These are phyloP conservation scores for Sporothrix protearum DNA, from an alignment of 2,329 filamentous ascomycete species.

Conservation along the genomic window DNA sequence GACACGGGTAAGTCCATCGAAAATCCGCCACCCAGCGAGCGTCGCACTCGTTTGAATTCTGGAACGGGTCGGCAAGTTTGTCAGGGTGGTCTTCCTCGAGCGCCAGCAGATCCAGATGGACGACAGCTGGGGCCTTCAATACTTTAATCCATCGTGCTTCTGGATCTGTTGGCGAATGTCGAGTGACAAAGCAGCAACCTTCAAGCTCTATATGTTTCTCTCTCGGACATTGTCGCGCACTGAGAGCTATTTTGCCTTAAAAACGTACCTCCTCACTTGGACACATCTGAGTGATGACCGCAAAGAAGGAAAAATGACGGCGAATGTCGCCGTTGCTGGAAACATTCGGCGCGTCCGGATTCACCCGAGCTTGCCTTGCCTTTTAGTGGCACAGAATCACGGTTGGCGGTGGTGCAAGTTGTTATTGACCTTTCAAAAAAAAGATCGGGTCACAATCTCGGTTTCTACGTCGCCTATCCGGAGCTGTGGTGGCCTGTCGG, in stretches of 20 bases:
- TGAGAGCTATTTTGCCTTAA: conserved; percentile 66
- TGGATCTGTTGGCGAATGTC: too few species aligned
- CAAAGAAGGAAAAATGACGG: not conserved
- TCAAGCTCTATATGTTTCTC: too few species aligned
- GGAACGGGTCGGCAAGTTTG: too few species aligned
- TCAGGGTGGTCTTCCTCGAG: too few species aligned
- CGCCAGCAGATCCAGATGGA: too few species aligned
- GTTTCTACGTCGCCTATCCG: not conserved
- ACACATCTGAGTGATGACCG: conserved; percentile 44
- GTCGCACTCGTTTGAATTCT: too few species aligned
- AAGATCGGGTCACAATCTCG: not conserved
- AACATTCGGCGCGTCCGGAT: not conserved
- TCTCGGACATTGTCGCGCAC: too few species aligned
- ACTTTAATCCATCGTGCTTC: too few species aligned
- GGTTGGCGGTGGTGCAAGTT: not conserved
- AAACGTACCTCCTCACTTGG: conserved; percentile 46
- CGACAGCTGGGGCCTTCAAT: too few species aligned
- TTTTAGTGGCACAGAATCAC: not conserved
- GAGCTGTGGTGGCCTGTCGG: conserved; percentile 23
- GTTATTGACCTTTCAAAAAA: not conserved
- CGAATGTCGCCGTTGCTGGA: not conserved
- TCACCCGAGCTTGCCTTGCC: not conserved
- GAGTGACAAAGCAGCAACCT: too few species aligned
- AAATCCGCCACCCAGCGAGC: too few species aligned
- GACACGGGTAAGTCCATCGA: too few species aligned